Base-by-base conservation (phyloP, 2,329 filamentous ascomycete species). In the Blumeriella jaapii region DNA sequence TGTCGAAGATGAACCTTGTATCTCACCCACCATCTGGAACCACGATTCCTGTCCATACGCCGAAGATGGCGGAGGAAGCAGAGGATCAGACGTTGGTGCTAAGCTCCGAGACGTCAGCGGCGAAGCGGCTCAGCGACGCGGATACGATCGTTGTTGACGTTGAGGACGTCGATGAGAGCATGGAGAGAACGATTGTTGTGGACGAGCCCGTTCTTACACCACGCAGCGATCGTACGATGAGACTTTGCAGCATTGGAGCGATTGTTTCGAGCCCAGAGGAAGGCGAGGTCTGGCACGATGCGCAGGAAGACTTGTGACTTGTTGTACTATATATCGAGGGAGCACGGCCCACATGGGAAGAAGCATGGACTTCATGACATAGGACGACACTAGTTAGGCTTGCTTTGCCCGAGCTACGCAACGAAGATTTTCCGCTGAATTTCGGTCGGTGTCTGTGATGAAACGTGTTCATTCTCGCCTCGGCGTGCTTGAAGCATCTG, bases 211-310 rank as follows among this genome's bases (percentile, higher is more conserved):
- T 37, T 5, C 29, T 44, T 16, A 51, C 51, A 10, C 49, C 48
- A 4, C 34, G 15, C 9, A 31, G 38, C 11, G 18, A 42, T 30
- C 35, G 47, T 7, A 52, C 51, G 22, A 51, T 52, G 39, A 34
- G 44, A 13, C 44, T 45, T 25, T 40, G 49, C 8, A 49, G 44
- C 22, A 49, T 54, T 19, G 45, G 36, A 2, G 38, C 39, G n/a
- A 47, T 54, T 16, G 30, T 53, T 25, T 48, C 40, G 18, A 45
- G 42, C 20, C 39, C 39, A 5, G 41, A 44, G 27, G 27, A 34
- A 14, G 28, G 20, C 0, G 39, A 40, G 34, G 41, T 42, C 9
- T 50, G 43, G 45, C 43, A 50, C 26, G 46, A 49, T 42, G 48
- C 48, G 8, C 22, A 28, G 13, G 48, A 50, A 34, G 38, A 24